phyloP scores from a whole-genome alignment of 495 filamentous ascomycete genomes.

The Beverwykella pulmonaria region DNA sequence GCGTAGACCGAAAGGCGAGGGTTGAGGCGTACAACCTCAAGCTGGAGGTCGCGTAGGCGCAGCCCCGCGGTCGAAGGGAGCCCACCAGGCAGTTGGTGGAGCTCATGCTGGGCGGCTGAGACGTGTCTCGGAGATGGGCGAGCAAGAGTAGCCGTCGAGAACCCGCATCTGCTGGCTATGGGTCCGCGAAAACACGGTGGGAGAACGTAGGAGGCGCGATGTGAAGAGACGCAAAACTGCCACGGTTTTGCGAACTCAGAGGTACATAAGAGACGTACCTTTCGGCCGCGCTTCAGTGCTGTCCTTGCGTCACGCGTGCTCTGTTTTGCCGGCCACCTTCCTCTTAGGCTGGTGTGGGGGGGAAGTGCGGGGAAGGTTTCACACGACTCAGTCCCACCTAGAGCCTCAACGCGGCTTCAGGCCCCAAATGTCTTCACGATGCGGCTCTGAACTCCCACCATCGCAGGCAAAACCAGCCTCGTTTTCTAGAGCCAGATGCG shows the following conservation, averaged over 20 bases:
- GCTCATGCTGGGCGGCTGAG: slow-evolving; percentile 23
- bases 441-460: neutral
- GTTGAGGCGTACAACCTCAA: slow-evolving; percentile 26
- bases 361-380: slow-evolving; percentile 12
- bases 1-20: slow-evolving; percentile 17
- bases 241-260: slow-evolving; percentile 24
- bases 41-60: slow-evolving; percentile 13
- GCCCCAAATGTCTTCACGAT: neutral
- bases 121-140: slow-evolving; percentile 20
- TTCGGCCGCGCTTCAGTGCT: slow-evolving; percentile 11
- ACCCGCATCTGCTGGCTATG: slow-evolving; percentile 34
- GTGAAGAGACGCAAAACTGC: slow-evolving; percentile 16
- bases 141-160: slow-evolving; percentile 8
- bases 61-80: slow-evolving; percentile 24
- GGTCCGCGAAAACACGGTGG: neutral
- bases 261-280: slow-evolving; percentile 29
- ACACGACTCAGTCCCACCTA: neutral
- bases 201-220: slow-evolving; percentile 1
- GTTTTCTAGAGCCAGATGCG: neutral
- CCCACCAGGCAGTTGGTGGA: slow-evolving; percentile 27
- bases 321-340: slow-evolving; percentile 26
- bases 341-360: slow-evolving; percentile 6
- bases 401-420: slow-evolving; percentile 7
- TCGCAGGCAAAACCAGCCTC: neutral
- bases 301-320: slow-evolving; percentile 26